These are phyloP conservation scores for Dipteronia sinensis DNA, from an alignment of 345 rosid genomes.

Conservation along the genomic window DNA sequence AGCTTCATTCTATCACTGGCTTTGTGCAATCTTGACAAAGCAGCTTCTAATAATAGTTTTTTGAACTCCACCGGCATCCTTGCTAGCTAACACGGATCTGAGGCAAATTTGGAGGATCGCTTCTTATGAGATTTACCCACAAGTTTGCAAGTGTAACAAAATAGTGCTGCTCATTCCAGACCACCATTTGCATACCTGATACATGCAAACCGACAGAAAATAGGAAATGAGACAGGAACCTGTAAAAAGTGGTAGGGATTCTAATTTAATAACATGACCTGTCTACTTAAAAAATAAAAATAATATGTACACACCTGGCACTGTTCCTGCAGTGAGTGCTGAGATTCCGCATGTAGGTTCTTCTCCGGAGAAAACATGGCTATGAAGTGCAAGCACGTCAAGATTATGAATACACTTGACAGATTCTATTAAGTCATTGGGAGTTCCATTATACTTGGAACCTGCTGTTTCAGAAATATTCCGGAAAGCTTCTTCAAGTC, in stretches of 20 bases:
- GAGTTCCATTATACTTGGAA: constrained; percentile 29
- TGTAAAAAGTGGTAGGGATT: background rate
- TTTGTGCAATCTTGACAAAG: constrained; percentile 1
- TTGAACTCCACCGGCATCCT: constrained; percentile 3
- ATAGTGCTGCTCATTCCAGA: constrained; percentile 64
- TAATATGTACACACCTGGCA: constrained; percentile 56
- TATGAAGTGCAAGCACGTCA: constrained; percentile 43
- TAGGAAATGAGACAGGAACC: background rate
- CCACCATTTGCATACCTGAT: constrained; percentile 61
- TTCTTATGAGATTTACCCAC: constrained; percentile 76
- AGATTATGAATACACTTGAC: constrained; percentile 44
- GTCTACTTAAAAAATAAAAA: background rate
- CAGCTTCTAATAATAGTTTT: background rate
- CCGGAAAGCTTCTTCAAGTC: constrained; percentile 65
- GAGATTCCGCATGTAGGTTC: constrained; percentile 62
- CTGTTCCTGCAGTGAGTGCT: constrained; percentile 40
- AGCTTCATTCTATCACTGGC: constrained; percentile 12
- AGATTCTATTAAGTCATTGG: constrained; percentile 50
- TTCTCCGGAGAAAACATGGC: constrained; percentile 46
- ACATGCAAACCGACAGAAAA: constrained; percentile 24
- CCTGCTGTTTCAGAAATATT: constrained; percentile 38
- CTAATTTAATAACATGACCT: background rate
- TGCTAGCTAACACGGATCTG: constrained; percentile 22
- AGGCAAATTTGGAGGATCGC: constrained; percentile 59
- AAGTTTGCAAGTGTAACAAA: constrained; percentile 70